Base-by-base conservation (phyloP, 1,284 basidiomycete species). In the Trichosporon asahii region DNA sequence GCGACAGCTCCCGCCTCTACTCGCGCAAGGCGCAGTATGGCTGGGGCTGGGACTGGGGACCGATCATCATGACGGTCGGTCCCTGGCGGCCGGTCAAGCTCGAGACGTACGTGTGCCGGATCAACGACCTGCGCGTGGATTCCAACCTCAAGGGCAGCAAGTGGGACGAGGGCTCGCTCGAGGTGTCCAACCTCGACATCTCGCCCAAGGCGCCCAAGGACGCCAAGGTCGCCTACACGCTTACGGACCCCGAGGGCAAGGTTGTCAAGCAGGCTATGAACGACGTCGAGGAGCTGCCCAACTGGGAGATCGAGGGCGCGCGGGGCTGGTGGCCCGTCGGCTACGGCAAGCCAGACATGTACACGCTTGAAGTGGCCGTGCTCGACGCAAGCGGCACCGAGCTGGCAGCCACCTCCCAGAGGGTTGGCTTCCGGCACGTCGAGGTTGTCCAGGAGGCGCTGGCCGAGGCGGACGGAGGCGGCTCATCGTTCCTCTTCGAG, bases 11-110 rank as follows among this genome's bases (percentile, higher is more conserved):
- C 75, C 88, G 94, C 53, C 85, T 95, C 27, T 91, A 95, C 78
- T 90, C 94, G 57, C 88, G 94, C 66, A 95, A 95, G 83, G 92
- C 93, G 1, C 91, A 93, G 78, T 95, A 94, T 85, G 91, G 75
- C 18, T 83, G 80, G 81, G 82, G 80, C 3, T 82, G 81, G 82
- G 82, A 80, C 73, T 82, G 82, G 93, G 93, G 91, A 68, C 85
- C 84, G 3, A 74, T 81, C 6, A 65, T 84, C 57, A 81, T 84
- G 81, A 85, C 81, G 9, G 77, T 76, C 44, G 84, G 83, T 21
- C 82, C 80, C 6, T 84, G 79, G 84, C 75, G 33, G 2, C 46
- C 49, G 0, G 86, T 95, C 67, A 83, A 78, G 40, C 84, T 96
- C 18, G 89, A 94, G 72, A 84, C 86, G 0, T 94, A 93, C 81